Percentiles rank a stretch among this genome's conserved stretches.
Conservation (phyloP, 2,329 filamentous ascomycete species). For the Aspergillus aculeatinus region DNA sequence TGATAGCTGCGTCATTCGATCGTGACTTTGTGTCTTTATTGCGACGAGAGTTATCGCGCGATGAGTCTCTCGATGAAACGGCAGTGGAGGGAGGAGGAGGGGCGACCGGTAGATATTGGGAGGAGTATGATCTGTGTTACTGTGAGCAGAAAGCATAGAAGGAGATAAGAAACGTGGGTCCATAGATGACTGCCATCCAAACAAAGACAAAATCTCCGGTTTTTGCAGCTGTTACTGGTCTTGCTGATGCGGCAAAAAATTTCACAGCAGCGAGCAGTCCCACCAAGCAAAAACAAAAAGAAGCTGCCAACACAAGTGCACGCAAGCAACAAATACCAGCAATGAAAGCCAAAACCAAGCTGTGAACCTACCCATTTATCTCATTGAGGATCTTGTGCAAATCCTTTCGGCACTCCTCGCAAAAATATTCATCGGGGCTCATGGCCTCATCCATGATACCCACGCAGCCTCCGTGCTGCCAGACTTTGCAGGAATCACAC, state of each 20-base stretch:
- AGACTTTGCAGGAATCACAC: conserved; percentile 96
- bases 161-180: background rate
- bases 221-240: background rate
- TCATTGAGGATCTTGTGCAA: conserved; percentile 81
- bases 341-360: background rate
- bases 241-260: background rate
- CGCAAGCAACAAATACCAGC: background rate
- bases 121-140: conserved; percentile 57
- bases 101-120: conserved; percentile 62
- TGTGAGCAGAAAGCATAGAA: conserved; percentile 31
- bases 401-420: conserved; percentile 89
- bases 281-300: background rate
- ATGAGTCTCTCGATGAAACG: conserved; percentile 45
- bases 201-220: background rate
- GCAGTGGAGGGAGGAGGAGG: conserved; percentile 46
- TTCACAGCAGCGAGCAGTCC: background rate
- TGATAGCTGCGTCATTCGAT: conserved; percentile 54
- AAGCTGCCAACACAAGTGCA: background rate
- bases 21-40: conserved; percentile 46
- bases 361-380: conserved; percentile 72
- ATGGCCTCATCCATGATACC: conserved; percentile 92
- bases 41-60: conserved; percentile 40
- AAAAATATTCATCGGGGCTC: conserved; percentile 96
- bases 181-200: background rate
- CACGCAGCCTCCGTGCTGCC: conserved; percentile 97